phyloP scores from a whole-genome alignment of 805 yeast species.

The Gaillardinia entomophila region DNA sequence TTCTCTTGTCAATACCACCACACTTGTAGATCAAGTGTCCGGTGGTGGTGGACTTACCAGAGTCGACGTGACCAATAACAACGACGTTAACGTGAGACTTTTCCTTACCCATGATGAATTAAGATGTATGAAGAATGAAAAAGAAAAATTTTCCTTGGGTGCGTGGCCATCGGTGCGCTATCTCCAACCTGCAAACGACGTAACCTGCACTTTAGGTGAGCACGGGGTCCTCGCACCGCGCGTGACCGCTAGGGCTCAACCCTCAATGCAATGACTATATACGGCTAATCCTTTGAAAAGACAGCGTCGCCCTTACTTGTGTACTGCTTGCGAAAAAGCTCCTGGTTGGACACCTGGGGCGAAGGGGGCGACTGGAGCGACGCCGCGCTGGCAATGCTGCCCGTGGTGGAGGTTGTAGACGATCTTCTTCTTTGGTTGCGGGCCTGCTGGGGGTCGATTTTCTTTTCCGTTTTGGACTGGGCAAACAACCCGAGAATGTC shows the following conservation, averaged over 20 bases:
- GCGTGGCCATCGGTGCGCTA: not conserved
- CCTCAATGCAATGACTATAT: too few relatives aligned
- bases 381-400: not conserved
- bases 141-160: constrained; percentile 5
- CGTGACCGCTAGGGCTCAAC: too few relatives aligned
- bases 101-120: constrained; percentile 70
- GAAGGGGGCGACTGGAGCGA: not conserved
- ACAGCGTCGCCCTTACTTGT: not conserved
- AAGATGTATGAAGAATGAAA: constrained; percentile 2
- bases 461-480: constrained; percentile 56
- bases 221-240: too few relatives aligned
- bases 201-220: not conserved
- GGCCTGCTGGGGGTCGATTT: constrained; percentile 80
- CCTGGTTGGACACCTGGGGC: not conserved
- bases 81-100: constrained; percentile 99
- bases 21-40: constrained; percentile 99
- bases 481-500: constrained; percentile 84
- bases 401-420: constrained; percentile 25
- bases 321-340: not conserved
- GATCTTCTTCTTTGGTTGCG: constrained; percentile 82
- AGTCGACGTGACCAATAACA: constrained; percentile 99
- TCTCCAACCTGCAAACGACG: too few relatives aligned
- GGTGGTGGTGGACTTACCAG: constrained; percentile 98
- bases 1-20: constrained; percentile 99
- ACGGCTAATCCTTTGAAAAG: not conserved